Evolutionary conservation across 208 protist genomes (phyloP), one percentile per base, ranked within the genome.

Genomic region (Naegleria gruberi): DNA sequence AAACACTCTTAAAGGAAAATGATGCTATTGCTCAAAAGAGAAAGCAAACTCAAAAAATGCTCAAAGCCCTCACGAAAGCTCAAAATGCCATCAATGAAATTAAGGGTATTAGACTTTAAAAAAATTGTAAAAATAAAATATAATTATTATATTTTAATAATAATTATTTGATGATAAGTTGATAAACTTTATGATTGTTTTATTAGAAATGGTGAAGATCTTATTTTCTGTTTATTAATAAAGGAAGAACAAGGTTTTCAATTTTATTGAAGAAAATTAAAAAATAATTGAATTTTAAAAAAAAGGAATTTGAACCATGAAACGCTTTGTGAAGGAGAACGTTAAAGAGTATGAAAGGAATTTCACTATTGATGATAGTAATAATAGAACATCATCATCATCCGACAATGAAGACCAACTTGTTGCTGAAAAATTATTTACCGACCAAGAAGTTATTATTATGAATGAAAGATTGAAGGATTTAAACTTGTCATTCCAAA

Each of bases 1-100:
- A 96, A 30, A 95, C 98, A 82, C 93, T 99, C 37, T 94, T 99
- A 17, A 92, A 95, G 42, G 98, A 99, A 94, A 92, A 95, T 10
- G 95, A 96, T 1, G 91, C 95, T 43, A 93, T 99, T 44, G 95
- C 93, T 26, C 90, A 91, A 45, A 94, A 97, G 91, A 95, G 98
- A 89, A 96, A 97, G 91, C 95, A 94, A 4, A 94, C 95, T 44
- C 95, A 93, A 90, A 93, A 96, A 90, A 98, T 98, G 95, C 93
- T 98, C 82, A 93, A 94, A 10, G 95, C 96, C 5, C 94, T 98
- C 5, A 94, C 81, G 46, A 96, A 97, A 93, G 97, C 96, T 3
- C 93, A 96, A 85, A 93, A 93, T 41, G 94, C 94, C 3, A 93
- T 98, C 30, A 95, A 96, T 90, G 95, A 93, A 55, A 95, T 97